Base-by-base conservation (phyloP, 75 land plant genomes). In the Picea sitchensis region DNA sequence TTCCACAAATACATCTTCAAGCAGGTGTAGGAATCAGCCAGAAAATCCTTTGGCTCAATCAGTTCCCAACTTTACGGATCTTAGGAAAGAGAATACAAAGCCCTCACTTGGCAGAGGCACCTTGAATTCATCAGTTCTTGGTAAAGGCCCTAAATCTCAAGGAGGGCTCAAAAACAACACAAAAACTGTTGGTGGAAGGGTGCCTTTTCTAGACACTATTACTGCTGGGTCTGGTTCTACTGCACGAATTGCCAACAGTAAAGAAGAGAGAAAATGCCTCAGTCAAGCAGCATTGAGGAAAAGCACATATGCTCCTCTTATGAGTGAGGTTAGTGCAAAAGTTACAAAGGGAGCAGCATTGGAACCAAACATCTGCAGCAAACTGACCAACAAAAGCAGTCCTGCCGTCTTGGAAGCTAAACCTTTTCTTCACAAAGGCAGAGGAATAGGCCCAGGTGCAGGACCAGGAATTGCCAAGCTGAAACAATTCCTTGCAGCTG, bases 341-440 rank as follows among this genome's bases (percentile, higher is more conserved):
- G 84, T 84, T 68, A 79, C 83, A 23, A 83, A 88, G 61, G 75
- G 86, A 85, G 65, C 75, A 76, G 65, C 71, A 60, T 64, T 54
- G 62, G 89, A 88, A 47, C 72, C 76, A 17, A 78, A 61, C 75
- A 14, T 64, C 12, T 13, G 76, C 54, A 82, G 77, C 60, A 88
- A 86, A 63, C 59, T 76, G 14, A 83, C 73, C 12, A 91, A 81
- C 56, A 84, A 77, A 62, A 72, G 80, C 64, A 67, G 17, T 23
- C 78, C 75, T 74, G 36, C 79, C 1, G 12, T 57, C 47, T 76
- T 64, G 64, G 92, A 91, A 21, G 32, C 91, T 59, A 92, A 91
- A 77, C 80, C 90, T 4, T 91, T 91, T 58, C 90, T 91, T 5
- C 91, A 90, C 54, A 96, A 92, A 77, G 99, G 99, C 31, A 85